phyloP scores from a whole-genome alignment of 2,329 filamentous ascomycete genomes.

The Fusarium camptoceras region DNA sequence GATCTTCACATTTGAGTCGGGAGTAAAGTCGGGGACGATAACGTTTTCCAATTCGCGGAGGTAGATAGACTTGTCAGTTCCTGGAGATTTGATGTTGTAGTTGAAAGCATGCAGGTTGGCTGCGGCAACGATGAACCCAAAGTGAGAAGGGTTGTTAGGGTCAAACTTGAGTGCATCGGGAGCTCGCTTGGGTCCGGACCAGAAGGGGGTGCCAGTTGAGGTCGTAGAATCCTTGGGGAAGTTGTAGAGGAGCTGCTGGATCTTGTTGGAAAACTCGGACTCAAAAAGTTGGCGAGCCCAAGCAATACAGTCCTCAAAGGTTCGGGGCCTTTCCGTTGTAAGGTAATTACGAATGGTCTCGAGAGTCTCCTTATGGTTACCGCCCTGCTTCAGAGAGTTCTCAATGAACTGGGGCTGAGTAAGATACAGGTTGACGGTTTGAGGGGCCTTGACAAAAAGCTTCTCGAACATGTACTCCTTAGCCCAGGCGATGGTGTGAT shows the following conservation, averaged over 20 bases:
- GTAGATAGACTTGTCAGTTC: constrained; percentile 75
- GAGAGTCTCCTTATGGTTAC: constrained; percentile 92
- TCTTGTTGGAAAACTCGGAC: constrained; percentile 96
- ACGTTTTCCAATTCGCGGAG: constrained; percentile 86
- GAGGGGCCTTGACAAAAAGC: constrained; percentile 91
- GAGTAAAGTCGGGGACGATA: constrained; percentile 95
- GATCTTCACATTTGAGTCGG: constrained; percentile 92
- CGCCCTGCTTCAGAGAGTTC: constrained; percentile 87
- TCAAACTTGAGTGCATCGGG: constrained; percentile 94
- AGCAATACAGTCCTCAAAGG: constrained; percentile 94
- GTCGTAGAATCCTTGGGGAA: constrained; percentile 95
- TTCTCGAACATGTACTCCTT: constrained; percentile 92
- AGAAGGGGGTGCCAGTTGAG: constrained; percentile 90
- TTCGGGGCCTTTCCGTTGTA: constrained; percentile 89
- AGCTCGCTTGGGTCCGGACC: constrained; percentile 97
- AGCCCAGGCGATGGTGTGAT: constrained; percentile 98
- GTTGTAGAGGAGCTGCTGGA: constrained; percentile 94
- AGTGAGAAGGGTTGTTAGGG: constrained; percentile 83
- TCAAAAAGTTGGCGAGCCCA: constrained; percentile 97
- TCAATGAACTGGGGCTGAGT: constrained; percentile 92
- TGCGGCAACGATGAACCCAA: constrained; percentile 86
- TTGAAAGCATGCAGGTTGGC: constrained; percentile 97
- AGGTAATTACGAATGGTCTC: constrained; percentile 92
- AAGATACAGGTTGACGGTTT: constrained; percentile 94
- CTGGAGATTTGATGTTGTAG: constrained; percentile 93